Evolutionary conservation across 1,284 basidiomycete species (phyloP).

Genomic region (Tilletia setariae): DNA sequence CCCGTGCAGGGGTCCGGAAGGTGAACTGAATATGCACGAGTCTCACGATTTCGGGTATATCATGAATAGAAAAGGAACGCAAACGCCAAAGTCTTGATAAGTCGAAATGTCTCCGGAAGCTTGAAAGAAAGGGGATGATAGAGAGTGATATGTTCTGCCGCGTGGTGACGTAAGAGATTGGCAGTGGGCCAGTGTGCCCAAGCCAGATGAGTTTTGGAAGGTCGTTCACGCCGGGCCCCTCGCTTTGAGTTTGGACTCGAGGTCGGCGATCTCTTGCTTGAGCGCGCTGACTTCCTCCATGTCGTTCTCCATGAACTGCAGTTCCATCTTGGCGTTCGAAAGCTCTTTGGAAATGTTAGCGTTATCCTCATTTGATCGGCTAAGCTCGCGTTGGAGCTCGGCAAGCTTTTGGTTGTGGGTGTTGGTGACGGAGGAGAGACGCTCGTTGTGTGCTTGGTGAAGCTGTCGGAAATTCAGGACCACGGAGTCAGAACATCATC

Average conservation of each 20-base stretch:
- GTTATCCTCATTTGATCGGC: conserved; percentile 25
- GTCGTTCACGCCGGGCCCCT: not conserved
- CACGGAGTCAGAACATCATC: not conserved
- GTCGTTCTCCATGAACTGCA: conserved; percentile 26
- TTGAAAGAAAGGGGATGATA: not conserved
- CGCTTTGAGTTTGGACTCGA: conserved; percentile 25
- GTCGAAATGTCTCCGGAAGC: too few relatives aligned
- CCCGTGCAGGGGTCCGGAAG: too few relatives aligned
- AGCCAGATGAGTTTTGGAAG: not conserved
- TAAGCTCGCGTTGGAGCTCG: conserved; percentile 21
- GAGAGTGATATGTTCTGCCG: not conserved
- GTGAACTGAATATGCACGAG: too few relatives aligned
- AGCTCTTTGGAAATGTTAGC: conserved; percentile 26
- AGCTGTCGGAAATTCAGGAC: conserved; percentile 16
- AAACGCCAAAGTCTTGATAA: too few relatives aligned
- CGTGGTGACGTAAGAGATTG: not conserved
- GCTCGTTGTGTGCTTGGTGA: conserved; percentile 35
- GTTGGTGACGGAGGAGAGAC: conserved; percentile 25
- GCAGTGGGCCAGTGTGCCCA: too few relatives aligned
- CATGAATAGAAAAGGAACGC: too few relatives aligned
- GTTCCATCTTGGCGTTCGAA: conserved; percentile 32
- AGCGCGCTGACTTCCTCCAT: conserved; percentile 31
- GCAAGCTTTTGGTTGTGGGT: conserved; percentile 32
- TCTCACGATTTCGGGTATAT: too few relatives aligned
- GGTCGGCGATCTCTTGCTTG: conserved; percentile 26